These are phyloP conservation scores for Testicularia cyperi DNA, from an alignment of 1,284 basidiomycete species.

Conservation along the genomic window DNA sequence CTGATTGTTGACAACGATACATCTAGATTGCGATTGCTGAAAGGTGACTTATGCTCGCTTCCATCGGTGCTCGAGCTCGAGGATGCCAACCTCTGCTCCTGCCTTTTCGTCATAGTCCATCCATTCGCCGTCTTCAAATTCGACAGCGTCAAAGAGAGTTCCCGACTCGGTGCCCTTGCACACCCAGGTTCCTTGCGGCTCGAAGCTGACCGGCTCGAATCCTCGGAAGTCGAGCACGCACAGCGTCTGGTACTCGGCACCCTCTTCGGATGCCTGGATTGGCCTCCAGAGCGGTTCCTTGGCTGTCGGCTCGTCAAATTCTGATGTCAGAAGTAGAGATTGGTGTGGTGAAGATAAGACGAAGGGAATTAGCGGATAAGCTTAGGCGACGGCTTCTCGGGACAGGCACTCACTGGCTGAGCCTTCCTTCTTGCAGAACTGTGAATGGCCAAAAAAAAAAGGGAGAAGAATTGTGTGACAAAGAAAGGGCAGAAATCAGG, in stretches of 20 bases:
- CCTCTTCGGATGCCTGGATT: slow-evolving; percentile 16
- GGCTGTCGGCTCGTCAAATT: slow-evolving; percentile 48
- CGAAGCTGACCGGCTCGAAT: slow-evolving; percentile 43
- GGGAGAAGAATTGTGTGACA: neutral
- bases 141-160: slow-evolving; percentile 44
- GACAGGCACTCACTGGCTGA: slow-evolving; percentile 28
- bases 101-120: slow-evolving; percentile 60
- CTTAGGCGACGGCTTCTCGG: neutral
- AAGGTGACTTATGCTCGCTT: slow-evolving; percentile 13
- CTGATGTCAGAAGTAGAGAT: slow-evolving; percentile 3
- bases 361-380: neutral
- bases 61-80: slow-evolving; percentile 45
- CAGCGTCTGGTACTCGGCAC: slow-evolving; percentile 43
- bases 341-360: neutral
- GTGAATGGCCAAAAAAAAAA: neutral
- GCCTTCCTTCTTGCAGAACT: slow-evolving; percentile 50
- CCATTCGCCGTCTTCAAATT: slow-evolving; percentile 59
- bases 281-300: slow-evolving; percentile 45
- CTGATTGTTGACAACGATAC: too few species aligned
- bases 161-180: slow-evolving; percentile 42
- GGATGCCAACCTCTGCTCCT: slow-evolving; percentile 48
- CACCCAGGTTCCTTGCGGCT: slow-evolving; percentile 42
- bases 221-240: slow-evolving; percentile 56
- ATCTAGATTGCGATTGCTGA: too few species aligned
- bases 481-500: neutral